These are phyloP conservation scores for Cercis canadensis DNA, from an alignment of 306 rosid species.

Conservation along the genomic window DNA sequence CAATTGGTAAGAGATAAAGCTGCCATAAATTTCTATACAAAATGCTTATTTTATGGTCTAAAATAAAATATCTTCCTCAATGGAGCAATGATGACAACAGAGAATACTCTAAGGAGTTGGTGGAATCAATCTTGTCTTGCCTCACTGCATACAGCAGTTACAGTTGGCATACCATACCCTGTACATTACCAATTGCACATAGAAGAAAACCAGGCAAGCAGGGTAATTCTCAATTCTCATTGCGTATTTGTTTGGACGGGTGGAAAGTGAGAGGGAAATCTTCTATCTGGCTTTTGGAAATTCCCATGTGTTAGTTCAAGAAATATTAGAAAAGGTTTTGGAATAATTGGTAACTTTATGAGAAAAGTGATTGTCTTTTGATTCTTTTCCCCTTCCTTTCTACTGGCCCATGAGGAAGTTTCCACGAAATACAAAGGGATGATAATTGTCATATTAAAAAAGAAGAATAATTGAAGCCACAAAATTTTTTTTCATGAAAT, in stretches of 20 bases:
- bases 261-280: conserved; percentile 26
- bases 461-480: neutral
- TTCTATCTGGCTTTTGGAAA: conserved; percentile 21
- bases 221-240: neutral
- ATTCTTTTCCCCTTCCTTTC: conserved; percentile 20
- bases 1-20: neutral
- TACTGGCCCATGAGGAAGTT: conserved; percentile 30
- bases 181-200: neutral
- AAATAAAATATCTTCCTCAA: conserved; percentile 11
- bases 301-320: conserved; percentile 22
- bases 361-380: conserved; percentile 38
- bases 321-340: conserved; percentile 28
- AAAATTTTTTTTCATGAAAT: no score
- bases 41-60: neutral
- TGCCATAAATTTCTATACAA: conserved; percentile 15
- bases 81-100: conserved; percentile 30
- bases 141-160: conserved; percentile 47
- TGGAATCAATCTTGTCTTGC: conserved; percentile 21
- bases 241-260: neutral
- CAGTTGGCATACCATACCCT: conserved; percentile 44
- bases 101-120: conserved; percentile 36
- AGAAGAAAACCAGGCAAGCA: conserved; percentile 3
- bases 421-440: conserved; percentile 31
- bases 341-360: conserved; percentile 49
- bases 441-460: neutral